Percentiles rank a stretch among this genome's conserved stretches.
Evolutionary conservation across 1,139 yeast genomes (phyloP).

Genomic region (Scheffersomyces insectosa): DNA sequence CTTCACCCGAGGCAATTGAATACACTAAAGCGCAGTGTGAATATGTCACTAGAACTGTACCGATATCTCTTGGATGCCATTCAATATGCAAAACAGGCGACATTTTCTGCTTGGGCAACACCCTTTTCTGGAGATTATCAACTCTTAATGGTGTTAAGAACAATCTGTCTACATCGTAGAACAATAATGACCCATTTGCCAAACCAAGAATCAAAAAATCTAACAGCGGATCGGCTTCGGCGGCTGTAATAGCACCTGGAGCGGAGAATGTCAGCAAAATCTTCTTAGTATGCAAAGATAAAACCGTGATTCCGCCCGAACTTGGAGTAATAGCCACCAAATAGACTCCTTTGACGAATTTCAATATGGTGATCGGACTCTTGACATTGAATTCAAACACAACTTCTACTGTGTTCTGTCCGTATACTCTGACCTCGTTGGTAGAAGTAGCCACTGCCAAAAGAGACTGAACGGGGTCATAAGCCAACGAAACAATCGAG

Average conservation of each 20-base stretch:
- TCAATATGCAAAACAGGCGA: slow-evolving; percentile 67
- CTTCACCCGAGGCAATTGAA: slow-evolving; percentile 60
- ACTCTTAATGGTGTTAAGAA: slow-evolving; percentile 63
- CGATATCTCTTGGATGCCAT: slow-evolving; percentile 90
- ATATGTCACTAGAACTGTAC: slow-evolving; percentile 73
- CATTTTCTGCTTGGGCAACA: slow-evolving; percentile 49
- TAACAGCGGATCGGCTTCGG: slow-evolving; percentile 79
- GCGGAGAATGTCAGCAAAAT: slow-evolving; percentile 56
- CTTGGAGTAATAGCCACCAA: slow-evolving; percentile 65
- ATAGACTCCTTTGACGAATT: slow-evolving; percentile 79
- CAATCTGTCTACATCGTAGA: slow-evolving; percentile 86
- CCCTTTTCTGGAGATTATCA: slow-evolving; percentile 67
- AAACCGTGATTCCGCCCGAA: slow-evolving; percentile 54
- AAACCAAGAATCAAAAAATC: slow-evolving; percentile 87
- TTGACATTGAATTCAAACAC: slow-evolving; percentile 55
- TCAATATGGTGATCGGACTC: slow-evolving; percentile 54
- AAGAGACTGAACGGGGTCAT: slow-evolving; percentile 86
- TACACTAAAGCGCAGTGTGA: slow-evolving; percentile 68
- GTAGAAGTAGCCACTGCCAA: slow-evolving; percentile 75
- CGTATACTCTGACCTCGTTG: slow-evolving; percentile 76
- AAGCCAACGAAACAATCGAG: slow-evolving; percentile 64
- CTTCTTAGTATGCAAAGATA: slow-evolving; percentile 66
- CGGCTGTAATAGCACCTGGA: slow-evolving; percentile 65
- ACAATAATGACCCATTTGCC: slow-evolving; percentile 68
- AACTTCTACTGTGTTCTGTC: slow-evolving; percentile 81